phyloP scores from a whole-genome alignment of 129 eudicot species.

The Pulicaria dysenterica region DNA sequence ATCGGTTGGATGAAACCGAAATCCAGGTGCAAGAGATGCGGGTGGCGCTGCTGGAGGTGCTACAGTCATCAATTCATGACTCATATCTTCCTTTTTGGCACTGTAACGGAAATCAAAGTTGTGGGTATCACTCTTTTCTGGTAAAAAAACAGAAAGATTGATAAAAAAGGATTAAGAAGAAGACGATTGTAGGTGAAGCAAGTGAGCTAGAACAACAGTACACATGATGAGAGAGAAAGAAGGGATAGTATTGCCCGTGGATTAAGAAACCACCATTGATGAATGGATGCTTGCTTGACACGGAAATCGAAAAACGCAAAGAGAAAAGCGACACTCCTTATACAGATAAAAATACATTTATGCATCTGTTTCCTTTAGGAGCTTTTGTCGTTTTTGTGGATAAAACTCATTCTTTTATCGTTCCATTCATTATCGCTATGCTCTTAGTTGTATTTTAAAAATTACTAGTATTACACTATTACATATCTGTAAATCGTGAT shows the following conservation, averaged over 20 bases:
- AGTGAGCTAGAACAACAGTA: neutral
- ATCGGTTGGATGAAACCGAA: slow-evolving; percentile 90
- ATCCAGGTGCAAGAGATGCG: slow-evolving; percentile 82
- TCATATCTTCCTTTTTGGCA: slow-evolving; percentile 36
- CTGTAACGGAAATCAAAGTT: slow-evolving; percentile 8
- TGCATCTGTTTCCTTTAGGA: slow-evolving; percentile 27
- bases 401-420: neutral
- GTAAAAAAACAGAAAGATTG: slow-evolving; percentile 17
- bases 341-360: neutral
- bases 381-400: slow-evolving; percentile 18
- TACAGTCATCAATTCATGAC: slow-evolving; percentile 44
- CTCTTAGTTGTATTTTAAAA: too few species aligned
- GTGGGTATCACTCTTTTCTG: neutral
- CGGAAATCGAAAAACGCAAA: slow-evolving; percentile 63
- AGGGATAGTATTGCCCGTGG: slow-evolving; percentile 34
- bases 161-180: slow-evolving; percentile 4
- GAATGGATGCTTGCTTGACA: slow-evolving; percentile 77
- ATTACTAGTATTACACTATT: too few species aligned
- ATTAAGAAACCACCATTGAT: slow-evolving; percentile 48
- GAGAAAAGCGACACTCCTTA: neutral
- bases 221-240: slow-evolving; percentile 21
- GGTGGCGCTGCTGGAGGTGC: slow-evolving; percentile 36
- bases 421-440: too few species aligned
- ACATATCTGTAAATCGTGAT: too few species aligned
- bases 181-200: slow-evolving; percentile 42